These are phyloP conservation scores for Pleochaeta shiraiana DNA, from an alignment of 2,329 filamentous ascomycete species.

Conservation along the genomic window DNA sequence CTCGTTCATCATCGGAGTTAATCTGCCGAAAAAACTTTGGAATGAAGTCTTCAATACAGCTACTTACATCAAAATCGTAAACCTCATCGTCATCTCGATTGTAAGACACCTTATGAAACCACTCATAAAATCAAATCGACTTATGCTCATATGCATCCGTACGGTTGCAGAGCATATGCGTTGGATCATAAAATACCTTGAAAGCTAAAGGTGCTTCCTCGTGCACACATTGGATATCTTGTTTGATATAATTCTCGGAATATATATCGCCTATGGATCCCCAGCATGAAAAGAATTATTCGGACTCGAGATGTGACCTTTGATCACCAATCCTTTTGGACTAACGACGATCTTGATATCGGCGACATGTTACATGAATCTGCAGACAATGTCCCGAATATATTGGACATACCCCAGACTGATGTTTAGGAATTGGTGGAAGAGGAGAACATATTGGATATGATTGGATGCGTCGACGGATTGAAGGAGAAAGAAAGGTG, in stretches of 20 bases:
- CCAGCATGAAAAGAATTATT: neutral
- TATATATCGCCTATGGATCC: constrained; percentile 2
- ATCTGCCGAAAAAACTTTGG: neutral
- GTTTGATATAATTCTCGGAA: neutral
- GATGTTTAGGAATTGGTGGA: neutral
- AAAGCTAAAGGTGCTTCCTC: neutral
- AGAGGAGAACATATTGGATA: neutral
- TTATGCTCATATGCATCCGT: constrained; percentile 1
- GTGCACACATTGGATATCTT: constrained; percentile 1
- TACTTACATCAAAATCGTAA: neutral
- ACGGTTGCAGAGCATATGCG: constrained; percentile 3
- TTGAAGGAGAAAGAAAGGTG: neutral
- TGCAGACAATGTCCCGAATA: neutral
- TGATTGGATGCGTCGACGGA: neutral
- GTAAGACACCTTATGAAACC: neutral
- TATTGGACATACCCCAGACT: neutral
- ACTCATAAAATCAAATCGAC: neutral
- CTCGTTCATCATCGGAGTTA: neutral
- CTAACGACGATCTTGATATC: neutral
- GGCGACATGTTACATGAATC: neutral
- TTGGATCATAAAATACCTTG: constrained; percentile 2
- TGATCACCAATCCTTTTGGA: neutral
- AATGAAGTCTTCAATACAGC: neutral
- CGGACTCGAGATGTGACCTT: neutral
- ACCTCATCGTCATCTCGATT: neutral